Evolutionary conservation across 164 flowering plant species (phyloP).

Genomic region (Piper longum): DNA sequence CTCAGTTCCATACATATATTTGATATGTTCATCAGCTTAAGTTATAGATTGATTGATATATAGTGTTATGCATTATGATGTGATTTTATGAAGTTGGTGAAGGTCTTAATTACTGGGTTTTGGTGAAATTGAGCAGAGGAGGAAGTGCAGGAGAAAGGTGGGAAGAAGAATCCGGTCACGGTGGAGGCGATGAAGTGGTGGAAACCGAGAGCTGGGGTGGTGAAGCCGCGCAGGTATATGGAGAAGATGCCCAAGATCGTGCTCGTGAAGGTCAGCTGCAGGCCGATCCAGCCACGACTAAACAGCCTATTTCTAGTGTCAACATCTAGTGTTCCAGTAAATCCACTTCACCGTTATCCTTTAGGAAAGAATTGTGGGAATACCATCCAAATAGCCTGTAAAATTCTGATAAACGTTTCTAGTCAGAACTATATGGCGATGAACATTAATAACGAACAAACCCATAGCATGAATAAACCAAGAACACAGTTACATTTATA

Average conservation of each 20-base stretch:
- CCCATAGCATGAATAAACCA: too few species aligned
- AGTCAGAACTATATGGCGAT: too few species aligned
- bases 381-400: too few species aligned
- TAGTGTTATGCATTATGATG: not conserved
- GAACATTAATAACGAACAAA: too few species aligned
- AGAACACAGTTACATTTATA: too few species aligned
- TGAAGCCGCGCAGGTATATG: conserved; percentile 19
- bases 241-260: conserved; percentile 75
- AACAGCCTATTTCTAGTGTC: too few species aligned
- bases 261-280: conserved; percentile 47
- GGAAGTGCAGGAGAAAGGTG: conserved; percentile 17
- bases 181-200: conserved; percentile 37
- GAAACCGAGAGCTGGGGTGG: conserved; percentile 16
- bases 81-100: not conserved
- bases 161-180: conserved; percentile 27
- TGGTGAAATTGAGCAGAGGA: not conserved
- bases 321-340: too few species aligned
- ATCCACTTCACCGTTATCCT: too few species aligned
- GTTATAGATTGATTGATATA: not conserved
- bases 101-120: not conserved
- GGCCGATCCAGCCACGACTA: conserved; percentile 70
- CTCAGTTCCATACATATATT: not conserved
- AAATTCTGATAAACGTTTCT: too few species aligned
- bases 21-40: not conserved
- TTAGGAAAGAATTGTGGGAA: too few species aligned